These are phyloP conservation scores for Phytophthora chlamydospora DNA, from an alignment of 352 stramenopile species.

Conservation along the genomic window DNA sequence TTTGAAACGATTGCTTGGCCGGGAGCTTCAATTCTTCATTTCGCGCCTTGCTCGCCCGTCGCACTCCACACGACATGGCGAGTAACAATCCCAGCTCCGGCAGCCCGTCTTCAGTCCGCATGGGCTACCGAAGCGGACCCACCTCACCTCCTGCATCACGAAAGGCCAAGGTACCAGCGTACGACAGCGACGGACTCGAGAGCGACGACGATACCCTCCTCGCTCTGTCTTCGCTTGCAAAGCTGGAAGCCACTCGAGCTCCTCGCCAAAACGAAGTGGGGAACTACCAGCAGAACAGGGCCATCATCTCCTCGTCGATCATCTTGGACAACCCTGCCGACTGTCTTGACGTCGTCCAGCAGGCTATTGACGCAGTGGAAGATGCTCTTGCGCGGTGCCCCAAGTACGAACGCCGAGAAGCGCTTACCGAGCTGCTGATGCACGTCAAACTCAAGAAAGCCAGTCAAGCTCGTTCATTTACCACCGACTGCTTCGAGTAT, in stretches of 20 bases:
- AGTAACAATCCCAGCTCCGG: slow-evolving; percentile 33
- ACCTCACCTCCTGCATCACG: slow-evolving; percentile 9
- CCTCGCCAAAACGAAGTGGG: slow-evolving; percentile 13
- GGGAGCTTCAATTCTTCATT: slow-evolving; percentile 27
- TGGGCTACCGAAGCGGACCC: slow-evolving; percentile 9
- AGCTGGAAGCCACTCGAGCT: slow-evolving; percentile 30
- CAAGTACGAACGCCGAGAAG: slow-evolving; percentile 33
- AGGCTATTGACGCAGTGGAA: slow-evolving; percentile 36
- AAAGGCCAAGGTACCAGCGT: slow-evolving; percentile 10
- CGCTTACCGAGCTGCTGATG: slow-evolving; percentile 33
- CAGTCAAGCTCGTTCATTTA: slow-evolving; percentile 4
- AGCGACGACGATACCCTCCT: slow-evolving; percentile 40
- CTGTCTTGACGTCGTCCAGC: slow-evolving; percentile 33
- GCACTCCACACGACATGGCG: slow-evolving; percentile 28
- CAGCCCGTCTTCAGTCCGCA: slow-evolving; percentile 7
- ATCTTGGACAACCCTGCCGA: slow-evolving; percentile 11
- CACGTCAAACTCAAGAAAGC: slow-evolving; percentile 36
- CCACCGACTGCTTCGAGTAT: slow-evolving; percentile 16
- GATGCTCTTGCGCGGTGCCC: slow-evolving; percentile 24
- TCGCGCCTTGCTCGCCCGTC: slow-evolving; percentile 27
- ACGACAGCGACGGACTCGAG: slow-evolving; percentile 35
- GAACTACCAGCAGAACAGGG: slow-evolving; percentile 13
- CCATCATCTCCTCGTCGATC: slow-evolving; percentile 2
- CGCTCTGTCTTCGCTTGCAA: slow-evolving; percentile 31
- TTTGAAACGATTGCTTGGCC: slow-evolving; percentile 25